phyloP scores from a whole-genome alignment of 2,329 filamentous ascomycete species.

The Scorias spongiosa region DNA sequence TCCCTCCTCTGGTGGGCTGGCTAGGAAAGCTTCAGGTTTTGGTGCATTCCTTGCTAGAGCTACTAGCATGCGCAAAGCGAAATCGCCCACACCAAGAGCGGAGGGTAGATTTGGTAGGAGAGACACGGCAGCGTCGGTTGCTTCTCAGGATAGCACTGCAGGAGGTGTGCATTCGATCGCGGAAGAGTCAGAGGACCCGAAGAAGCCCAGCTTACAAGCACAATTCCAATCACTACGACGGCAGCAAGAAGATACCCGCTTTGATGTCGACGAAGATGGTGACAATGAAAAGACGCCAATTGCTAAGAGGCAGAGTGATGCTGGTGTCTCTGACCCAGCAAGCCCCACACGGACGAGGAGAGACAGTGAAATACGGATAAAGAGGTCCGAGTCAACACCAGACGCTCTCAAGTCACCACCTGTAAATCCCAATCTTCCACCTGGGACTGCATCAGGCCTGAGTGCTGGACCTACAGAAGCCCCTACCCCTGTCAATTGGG shows the following conservation, averaged over 20 bases:
- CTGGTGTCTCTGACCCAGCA: conserved; percentile 19
- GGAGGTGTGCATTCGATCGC: conserved; percentile 7
- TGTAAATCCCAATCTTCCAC: conserved; percentile 57
- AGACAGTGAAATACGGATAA: conserved; percentile 16
- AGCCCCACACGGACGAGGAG: conserved; percentile 6
- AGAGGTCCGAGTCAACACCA: conserved; percentile 11
- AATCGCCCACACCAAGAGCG: conserved; percentile 31
- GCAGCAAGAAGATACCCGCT: conserved; percentile 27
- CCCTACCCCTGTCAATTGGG: conserved; percentile 77
- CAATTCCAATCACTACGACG: conserved; percentile 31
- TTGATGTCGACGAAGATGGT: conserved; percentile 38
- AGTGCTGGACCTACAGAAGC: conserved; percentile 63
- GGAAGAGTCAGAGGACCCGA: conserved; percentile 16
- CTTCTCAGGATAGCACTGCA: conserved; percentile 1
- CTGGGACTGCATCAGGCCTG: conserved; percentile 73
- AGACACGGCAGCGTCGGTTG: conserved; percentile 11
- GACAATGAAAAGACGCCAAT: conserved; percentile 5
- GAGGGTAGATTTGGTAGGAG: conserved; percentile 11
- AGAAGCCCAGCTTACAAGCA: conserved; percentile 28
- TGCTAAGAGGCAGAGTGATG: conserved; percentile 7
- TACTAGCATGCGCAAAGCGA: conserved; percentile 40
- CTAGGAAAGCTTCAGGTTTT: conserved; percentile 43
- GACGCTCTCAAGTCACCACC: conserved; percentile 38
- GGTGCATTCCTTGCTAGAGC: conserved; percentile 57
- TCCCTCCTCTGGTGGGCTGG: conserved; percentile 20